These are phyloP conservation scores for Ophiostoma tasmaniense DNA, from an alignment of 2,329 filamentous ascomycete species.

Conservation along the genomic window DNA sequence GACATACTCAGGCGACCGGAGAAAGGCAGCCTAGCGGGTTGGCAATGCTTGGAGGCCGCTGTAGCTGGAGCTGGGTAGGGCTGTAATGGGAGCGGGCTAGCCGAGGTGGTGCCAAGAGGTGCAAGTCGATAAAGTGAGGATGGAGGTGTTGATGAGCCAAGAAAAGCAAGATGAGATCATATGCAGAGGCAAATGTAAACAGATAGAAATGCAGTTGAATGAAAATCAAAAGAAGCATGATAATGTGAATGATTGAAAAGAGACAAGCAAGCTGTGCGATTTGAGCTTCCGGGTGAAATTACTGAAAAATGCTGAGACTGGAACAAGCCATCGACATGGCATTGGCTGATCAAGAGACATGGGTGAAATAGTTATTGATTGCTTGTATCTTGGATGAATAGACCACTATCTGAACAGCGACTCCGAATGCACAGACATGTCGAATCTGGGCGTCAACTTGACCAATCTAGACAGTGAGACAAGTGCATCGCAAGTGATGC, in stretches of 20 bases:
- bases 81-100: not conserved
- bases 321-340: too few relatives aligned
- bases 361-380: too few relatives aligned
- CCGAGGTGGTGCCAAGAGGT: not conserved
- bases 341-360: too few relatives aligned
- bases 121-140: not conserved
- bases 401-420: not conserved
- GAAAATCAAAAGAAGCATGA: too few relatives aligned
- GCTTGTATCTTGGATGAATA: too few relatives aligned
- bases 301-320: not conserved
- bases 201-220: not conserved
- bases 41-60: slow-evolving; percentile 1
- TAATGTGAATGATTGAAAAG: not conserved
- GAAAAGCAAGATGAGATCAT: not conserved
- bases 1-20: not conserved
- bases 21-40: not conserved
- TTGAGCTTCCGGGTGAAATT: not conserved
- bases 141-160: not conserved
- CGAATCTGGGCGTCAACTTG: not conserved
- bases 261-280: not conserved
- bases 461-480: not conserved
- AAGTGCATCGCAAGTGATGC: not conserved
- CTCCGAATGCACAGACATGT: not conserved
- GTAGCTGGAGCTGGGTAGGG: not conserved
- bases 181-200: not conserved